A percentile compares a stretch with the other conserved stretches of the same genome.
These are phyloP conservation scores for Aspergillus sp. DNA, from an alignment of 2,329 filamentous ascomycete genomes.

Conservation along the genomic window DNA sequence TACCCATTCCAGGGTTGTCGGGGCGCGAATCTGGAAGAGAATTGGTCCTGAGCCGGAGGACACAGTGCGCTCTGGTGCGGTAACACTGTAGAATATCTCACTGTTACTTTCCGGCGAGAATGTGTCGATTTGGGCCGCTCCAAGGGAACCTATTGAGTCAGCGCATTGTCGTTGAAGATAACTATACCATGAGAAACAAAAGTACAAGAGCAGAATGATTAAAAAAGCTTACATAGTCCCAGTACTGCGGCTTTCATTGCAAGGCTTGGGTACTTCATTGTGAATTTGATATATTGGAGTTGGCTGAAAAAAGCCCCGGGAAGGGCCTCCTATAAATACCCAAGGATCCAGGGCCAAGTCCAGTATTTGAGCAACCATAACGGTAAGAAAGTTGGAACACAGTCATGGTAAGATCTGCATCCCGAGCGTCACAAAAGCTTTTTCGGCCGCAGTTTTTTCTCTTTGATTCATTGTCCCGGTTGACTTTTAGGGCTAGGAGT, in stretches of 20 bases:
- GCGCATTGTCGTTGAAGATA: neutral
- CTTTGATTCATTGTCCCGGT: neutral
- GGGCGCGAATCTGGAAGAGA: conserved; percentile 61
- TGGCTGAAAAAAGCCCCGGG: neutral
- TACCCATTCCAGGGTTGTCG: conserved; percentile 48
- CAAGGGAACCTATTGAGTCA: conserved; percentile 5
- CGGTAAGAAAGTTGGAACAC: neutral
- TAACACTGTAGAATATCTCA: conserved; percentile 49
- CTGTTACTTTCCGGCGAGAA: conserved; percentile 21
- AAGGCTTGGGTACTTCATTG: neutral
- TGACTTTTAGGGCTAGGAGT: neutral
- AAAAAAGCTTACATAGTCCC: conserved; percentile 5
- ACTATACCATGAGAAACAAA: neutral
- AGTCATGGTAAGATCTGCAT: neutral
- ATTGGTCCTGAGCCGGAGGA: conserved; percentile 55
- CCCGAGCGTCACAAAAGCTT: neutral
- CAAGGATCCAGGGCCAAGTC: neutral
- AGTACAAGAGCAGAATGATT: neutral
- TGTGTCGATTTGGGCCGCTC: conserved; percentile 10
- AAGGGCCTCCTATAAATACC: neutral
- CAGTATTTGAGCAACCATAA: neutral
- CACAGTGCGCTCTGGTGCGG: conserved; percentile 53
- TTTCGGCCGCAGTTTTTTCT: neutral
- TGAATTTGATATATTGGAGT: neutral
- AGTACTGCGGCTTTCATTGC: neutral